phyloP scores from a whole-genome alignment of 2,329 filamentous ascomycete species.

The Diaporthe aspalathi region DNA sequence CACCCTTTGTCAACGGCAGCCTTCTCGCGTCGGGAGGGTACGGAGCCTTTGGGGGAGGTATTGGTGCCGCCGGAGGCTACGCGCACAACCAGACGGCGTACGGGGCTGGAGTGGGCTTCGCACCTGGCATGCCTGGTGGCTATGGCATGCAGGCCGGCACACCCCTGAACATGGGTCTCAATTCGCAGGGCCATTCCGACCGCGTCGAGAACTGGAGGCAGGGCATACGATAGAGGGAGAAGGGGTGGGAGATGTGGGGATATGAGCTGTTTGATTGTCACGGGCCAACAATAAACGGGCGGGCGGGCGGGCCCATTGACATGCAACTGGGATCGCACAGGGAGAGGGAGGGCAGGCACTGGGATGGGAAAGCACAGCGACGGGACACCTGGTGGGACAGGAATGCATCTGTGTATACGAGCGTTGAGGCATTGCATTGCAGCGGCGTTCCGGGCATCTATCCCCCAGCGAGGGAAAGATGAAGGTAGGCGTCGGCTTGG shows the following conservation, averaged over 20 bases:
- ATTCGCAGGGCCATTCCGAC: constrained; percentile 44
- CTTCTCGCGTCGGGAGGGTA: constrained; percentile 31
- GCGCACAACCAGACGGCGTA: constrained; percentile 36
- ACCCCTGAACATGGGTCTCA: constrained; percentile 34
- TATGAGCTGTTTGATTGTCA: not conserved
- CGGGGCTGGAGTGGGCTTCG: constrained; percentile 34
- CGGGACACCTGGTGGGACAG: not conserved
- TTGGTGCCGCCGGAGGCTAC: constrained; percentile 34
- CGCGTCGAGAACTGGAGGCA: constrained; percentile 51
- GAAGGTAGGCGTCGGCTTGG: not conserved
- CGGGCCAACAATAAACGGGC: not conserved
- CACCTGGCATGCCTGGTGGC: constrained; percentile 35
- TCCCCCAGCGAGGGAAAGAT: not conserved
- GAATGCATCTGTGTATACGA: constrained; percentile 33
- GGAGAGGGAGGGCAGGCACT: not conserved
- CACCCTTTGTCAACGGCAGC: constrained; percentile 35
- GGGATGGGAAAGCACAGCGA: not conserved
- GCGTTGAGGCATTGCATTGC: constrained; percentile 38
- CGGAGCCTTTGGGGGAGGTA: constrained; percentile 33
- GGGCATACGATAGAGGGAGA: constrained; percentile 41
- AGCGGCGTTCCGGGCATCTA: constrained; percentile 29
- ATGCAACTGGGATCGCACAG: not conserved
- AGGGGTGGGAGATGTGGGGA: not conserved
- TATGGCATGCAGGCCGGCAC: constrained; percentile 40
- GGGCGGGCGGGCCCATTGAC: not conserved